Base-by-base conservation (phyloP, 805 yeast species). In the Metschnikowia proteae region DNA sequence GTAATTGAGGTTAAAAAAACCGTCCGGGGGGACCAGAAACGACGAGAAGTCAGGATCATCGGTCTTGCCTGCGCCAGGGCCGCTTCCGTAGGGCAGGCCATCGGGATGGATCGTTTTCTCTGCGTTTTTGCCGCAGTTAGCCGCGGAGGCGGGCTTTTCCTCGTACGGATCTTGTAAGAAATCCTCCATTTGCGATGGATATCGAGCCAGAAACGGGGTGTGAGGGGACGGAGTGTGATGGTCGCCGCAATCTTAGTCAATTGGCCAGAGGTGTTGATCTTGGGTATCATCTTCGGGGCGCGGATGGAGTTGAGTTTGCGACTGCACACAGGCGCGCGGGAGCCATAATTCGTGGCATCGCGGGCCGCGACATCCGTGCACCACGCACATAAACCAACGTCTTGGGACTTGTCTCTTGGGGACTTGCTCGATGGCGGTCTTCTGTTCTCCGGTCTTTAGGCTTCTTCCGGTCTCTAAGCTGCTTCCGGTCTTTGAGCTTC, bases 141-240 rank as follows among this genome's bases (percentile, higher is more conserved):
- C 36, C 4, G 6, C 35, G n/a, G 41, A 42, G 25, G 45, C 33
- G 22, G 48, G 28, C 13, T 46, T 37, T 17, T 50, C 49, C 26
- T 50, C 54, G 43, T 46, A 44, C 3, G 54, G 53, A 25, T 52
- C 51, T 23, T 46, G 45, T 27, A 50, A 41, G 22, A 48, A 51
- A 27, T 47, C 49, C 33, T 51, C 54, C 55, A 51, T 51, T 38
- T 29, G 25, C 11, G 34, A 17, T 17, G 17, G 17, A 17, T 17
- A 17, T 17, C 17, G 17, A 17, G 17, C 17, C 17, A 17, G 17
- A 1, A 17, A 17, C 17, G 17, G 17, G 17, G 17, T 17, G 17
- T 17, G 17, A 17, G 17, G 17, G 17, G 17, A 17, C 17, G 17
- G 17, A 17, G 2, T 17, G 17, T 17, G 17, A 17, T 17, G 17